Base-by-base conservation (phyloP, 441 rosid species). In the Jatropha multifida region DNA sequence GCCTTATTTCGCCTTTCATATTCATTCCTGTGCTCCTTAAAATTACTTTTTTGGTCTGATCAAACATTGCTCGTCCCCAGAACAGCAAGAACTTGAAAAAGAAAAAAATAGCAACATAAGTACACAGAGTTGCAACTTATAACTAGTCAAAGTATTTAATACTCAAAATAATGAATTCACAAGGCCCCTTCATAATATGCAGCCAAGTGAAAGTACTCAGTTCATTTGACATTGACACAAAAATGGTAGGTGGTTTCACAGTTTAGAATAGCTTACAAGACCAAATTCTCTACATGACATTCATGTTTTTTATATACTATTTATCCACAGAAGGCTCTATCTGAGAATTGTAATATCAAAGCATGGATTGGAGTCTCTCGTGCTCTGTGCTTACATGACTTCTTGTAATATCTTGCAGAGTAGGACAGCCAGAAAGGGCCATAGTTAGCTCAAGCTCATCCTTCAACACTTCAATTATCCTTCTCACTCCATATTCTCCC, bases 401-500 rank as follows among this genome's bases (percentile, higher is more conserved):
- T 77, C 97, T 89, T 38, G 87, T 89, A 52, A 92, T 88, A 79
- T 87, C 87, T 69, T 80, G 77, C 60, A 94, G 5, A 54, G 75
- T 80, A 9, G 93, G 86, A 79, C 97, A 94, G 27, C 97, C 97
- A 17, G 90, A 81, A 41, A 92, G 91, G 2, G 93, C 92, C 97
- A 91, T 88, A 0, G 96, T 83, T 2, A 88, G 85, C 89, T 90
- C 97, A 71, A 94, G 87, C 85, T 94, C 97, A 69, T 88, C 85
- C 81, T 86, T 88, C 40, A 93, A 82, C 97, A 91, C 90, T 46
- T 88, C 84, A 18, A 90, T 80, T 8, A 94, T 92, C 59, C 77
- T 80, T 51, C 69, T 89, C 41, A 80, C 98, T 27, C 96, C 94
- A n/a, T 65, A 37, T 81, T 88, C 92, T 20, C 99, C 99, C 63